Percentiles rank a stretch among this genome's conserved stretches.
phyloP scores from a whole-genome alignment of 768 basidiomycete genomes.

The Tylopilus vinaceipallidus region DNA sequence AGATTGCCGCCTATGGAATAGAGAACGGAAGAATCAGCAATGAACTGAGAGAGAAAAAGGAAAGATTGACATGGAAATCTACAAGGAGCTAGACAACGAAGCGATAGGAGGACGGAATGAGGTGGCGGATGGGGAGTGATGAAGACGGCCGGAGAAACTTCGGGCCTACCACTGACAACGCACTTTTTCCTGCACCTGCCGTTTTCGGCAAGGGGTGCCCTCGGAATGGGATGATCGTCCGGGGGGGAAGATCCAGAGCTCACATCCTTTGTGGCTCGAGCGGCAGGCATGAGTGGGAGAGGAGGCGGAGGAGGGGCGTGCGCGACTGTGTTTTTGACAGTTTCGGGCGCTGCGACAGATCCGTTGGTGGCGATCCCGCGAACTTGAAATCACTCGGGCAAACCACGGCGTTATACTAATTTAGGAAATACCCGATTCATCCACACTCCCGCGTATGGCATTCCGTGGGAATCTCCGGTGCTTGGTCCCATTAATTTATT shows the following conservation, averaged over 20 bases:
- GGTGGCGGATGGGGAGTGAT: neutral
- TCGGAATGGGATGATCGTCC: conserved; percentile 53
- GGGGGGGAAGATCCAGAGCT: conserved; percentile 52
- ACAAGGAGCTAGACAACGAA: conserved; percentile 6
- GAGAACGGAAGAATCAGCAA: conserved; percentile 33
- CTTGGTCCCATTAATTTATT: neutral
- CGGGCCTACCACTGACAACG: conserved; percentile 44
- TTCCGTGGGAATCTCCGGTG: neutral
- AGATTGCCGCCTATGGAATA: conserved; percentile 67
- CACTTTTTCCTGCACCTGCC: conserved; percentile 80
- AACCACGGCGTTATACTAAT: too few relatives aligned
- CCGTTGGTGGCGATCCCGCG: neutral
- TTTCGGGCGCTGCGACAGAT: neutral
- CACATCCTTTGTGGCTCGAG: conserved; percentile 64
- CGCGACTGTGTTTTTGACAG: neutral
- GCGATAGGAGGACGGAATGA: neutral
- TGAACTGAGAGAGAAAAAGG: conserved; percentile 28
- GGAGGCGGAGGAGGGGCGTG: conserved; percentile 23
- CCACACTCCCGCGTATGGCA: neutral
- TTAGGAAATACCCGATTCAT: too few relatives aligned
- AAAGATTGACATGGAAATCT: conserved; percentile 37
- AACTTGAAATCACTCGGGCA: too few relatives aligned
- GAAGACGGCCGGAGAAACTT: conserved; percentile 51
- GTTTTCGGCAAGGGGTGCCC: conserved; percentile 59
- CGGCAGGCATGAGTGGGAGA: conserved; percentile 51